Conservation (phyloP, 495 filamentous ascomycete genomes). For the Neurospora sp. region DNA sequence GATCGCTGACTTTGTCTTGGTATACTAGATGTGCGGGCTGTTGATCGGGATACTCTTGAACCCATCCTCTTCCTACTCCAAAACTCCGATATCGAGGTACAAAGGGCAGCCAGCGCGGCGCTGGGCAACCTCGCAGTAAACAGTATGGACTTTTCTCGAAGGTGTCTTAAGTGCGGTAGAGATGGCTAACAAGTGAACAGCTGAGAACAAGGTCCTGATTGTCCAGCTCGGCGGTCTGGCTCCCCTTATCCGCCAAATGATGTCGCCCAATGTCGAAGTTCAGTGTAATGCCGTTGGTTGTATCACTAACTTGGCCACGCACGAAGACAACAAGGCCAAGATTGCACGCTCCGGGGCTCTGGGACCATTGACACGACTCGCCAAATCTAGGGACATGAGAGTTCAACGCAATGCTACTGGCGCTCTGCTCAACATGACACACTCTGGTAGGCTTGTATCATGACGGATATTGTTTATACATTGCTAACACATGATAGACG, state of each 20-base stretch:
- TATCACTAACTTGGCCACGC: conserved; percentile 95
- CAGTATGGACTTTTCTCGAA: conserved; percentile 47
- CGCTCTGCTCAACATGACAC: conserved; percentile 95
- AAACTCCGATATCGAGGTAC: conserved; percentile 92
- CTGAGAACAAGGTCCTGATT: conserved; percentile 94
- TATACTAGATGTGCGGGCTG: conserved; percentile 79
- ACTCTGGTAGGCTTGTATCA: conserved; percentile 62
- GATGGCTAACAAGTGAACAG: conserved; percentile 48
- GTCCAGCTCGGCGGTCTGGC: conserved; percentile 82
- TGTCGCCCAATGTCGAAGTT: conserved; percentile 96
- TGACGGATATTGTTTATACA: background rate
- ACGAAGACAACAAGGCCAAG: conserved; percentile 98
- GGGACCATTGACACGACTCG: conserved; percentile 78
- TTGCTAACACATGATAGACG: conserved; percentile 50
- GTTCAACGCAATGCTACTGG: conserved; percentile 97
- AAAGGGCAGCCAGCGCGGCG: conserved; percentile 91
- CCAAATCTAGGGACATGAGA: conserved; percentile 97
- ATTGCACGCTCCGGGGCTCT: conserved; percentile 93
- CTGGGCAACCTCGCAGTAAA: conserved; percentile 96
- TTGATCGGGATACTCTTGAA: conserved; percentile 87
- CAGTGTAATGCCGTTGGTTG: conserved; percentile 99
- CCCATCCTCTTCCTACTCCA: conserved; percentile 93
- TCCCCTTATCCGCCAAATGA: conserved; percentile 96
- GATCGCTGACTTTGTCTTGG: conserved; percentile 13
- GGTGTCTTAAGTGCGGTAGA: background rate